These are phyloP conservation scores for Gentiana dahurica DNA, from an alignment of 257 asterid genomes.

Conservation along the genomic window DNA sequence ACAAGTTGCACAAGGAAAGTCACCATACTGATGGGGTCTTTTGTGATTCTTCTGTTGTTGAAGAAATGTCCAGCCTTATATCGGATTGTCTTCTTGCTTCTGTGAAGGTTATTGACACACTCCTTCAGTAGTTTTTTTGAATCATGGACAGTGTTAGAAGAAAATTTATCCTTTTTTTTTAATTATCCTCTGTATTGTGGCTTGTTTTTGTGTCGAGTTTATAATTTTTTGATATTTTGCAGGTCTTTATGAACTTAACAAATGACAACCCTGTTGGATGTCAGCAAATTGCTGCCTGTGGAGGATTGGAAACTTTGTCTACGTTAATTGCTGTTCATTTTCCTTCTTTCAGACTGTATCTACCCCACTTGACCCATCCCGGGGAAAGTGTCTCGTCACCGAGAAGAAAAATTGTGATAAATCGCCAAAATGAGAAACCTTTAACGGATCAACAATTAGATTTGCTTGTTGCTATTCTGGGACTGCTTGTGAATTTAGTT, in stretches of 20 bases:
- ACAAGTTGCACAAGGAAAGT: conserved; percentile 23
- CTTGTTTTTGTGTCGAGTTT: background rate
- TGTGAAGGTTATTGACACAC: conserved; percentile 41
- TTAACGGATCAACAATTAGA: conserved; percentile 66
- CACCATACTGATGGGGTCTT: conserved; percentile 33
- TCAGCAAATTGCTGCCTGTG: conserved; percentile 55
- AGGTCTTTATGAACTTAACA: conserved; percentile 76
- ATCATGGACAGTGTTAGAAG: background rate
- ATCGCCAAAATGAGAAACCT: conserved; percentile 22
- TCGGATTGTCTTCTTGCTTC: conserved; percentile 70
- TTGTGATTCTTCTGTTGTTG: conserved; percentile 34
- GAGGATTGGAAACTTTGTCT: conserved; percentile 62
- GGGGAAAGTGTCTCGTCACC: conserved; percentile 20
- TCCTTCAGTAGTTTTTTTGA: background rate
- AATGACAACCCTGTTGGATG: conserved; percentile 71
- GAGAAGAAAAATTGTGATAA: conserved; percentile 23
- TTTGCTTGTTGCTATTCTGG: conserved; percentile 73
- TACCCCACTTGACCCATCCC: conserved; percentile 12
- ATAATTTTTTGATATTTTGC: conserved; percentile 13
- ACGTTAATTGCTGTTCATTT: conserved; percentile 57
- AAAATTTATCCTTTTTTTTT: no score
- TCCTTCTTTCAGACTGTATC: conserved; percentile 33
- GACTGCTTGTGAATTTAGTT: conserved; percentile 80
- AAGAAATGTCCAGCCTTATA: conserved; percentile 41
- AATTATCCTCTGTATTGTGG: background rate